Evolutionary conservation across 176 grass and related monocot genomes (phyloP).

Genomic region (Chloris gayana): DNA sequence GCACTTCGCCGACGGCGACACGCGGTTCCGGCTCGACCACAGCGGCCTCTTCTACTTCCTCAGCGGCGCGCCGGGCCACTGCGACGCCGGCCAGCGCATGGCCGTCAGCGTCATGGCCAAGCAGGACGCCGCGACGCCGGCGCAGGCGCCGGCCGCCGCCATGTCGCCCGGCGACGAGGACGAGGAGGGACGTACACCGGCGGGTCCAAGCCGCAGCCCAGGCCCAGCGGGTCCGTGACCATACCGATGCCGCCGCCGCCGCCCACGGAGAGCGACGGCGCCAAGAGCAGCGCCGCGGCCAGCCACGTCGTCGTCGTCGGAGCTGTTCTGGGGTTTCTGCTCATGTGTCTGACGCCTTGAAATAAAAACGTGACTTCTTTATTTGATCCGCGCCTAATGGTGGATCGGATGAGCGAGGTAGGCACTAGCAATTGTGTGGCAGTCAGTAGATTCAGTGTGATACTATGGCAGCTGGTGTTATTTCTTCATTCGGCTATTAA

Average conservation of each 20-base stretch:
- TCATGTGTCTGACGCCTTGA: constrained; percentile 10
- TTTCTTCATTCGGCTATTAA: no score
- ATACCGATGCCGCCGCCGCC: not conserved
- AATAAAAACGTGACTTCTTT: not conserved
- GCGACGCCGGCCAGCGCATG: constrained; percentile 62
- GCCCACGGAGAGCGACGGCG: not conserved
- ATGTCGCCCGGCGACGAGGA: not conserved
- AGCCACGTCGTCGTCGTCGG: not conserved
- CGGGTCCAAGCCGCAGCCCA: not conserved
- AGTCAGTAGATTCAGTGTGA: no score
- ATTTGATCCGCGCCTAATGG: no score
- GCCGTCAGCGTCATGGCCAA: constrained; percentile 45
- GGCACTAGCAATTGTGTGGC: not conserved
- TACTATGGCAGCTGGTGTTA: no score
- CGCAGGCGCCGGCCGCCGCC: not conserved
- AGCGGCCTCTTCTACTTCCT: constrained; percentile 63
- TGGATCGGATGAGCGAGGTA: not conserved
- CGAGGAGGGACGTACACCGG: not conserved
- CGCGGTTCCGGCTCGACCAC: constrained; percentile 49
- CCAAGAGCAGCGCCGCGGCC: not conserved
- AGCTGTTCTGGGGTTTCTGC: not conserved
- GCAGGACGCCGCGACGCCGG: not conserved
- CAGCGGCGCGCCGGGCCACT: constrained; percentile 65
- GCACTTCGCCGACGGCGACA: constrained; percentile 47
- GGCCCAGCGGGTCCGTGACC: not conserved